These are phyloP conservation scores for Chaetomiaceae sp. DNA, from an alignment of 2,329 filamentous ascomycete species.

Conservation along the genomic window DNA sequence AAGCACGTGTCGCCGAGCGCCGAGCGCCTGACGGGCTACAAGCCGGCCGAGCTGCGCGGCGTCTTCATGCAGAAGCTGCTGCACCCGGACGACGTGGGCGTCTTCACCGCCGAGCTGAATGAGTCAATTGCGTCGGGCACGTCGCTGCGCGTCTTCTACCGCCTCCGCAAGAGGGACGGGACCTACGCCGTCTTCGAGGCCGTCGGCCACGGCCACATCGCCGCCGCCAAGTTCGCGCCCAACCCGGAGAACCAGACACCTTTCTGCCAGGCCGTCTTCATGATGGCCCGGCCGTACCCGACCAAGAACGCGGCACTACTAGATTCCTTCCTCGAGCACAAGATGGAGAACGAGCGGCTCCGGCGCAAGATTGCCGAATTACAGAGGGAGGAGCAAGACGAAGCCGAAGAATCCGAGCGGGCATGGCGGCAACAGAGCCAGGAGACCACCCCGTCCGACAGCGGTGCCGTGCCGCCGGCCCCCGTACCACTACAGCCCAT, in stretches of 20 bases:
- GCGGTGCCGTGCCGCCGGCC: conserved; percentile 24
- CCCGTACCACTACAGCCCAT: background rate
- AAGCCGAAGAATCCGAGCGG: conserved; percentile 59
- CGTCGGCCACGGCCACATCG: conserved; percentile 87
- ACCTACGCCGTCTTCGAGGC: conserved; percentile 78
- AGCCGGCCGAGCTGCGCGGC: conserved; percentile 62
- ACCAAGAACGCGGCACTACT: conserved; percentile 79
- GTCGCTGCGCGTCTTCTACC: conserved; percentile 76
- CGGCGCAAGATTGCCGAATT: conserved; percentile 79
- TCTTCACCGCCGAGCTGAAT: conserved; percentile 83
- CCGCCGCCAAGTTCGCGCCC: conserved; percentile 57
- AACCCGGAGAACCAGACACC: conserved; percentile 59
- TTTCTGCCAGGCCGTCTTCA: conserved; percentile 84
- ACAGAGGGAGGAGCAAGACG: conserved; percentile 77
- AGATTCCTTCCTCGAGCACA: conserved; percentile 92
- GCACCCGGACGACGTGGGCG: conserved; percentile 75
- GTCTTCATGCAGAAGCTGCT: conserved; percentile 75
- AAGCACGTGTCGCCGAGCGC: conserved; percentile 80
- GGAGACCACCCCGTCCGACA: conserved; percentile 49
- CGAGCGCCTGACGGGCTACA: conserved; percentile 68
- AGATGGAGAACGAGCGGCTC: conserved; percentile 89
- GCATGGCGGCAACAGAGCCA: conserved; percentile 54
- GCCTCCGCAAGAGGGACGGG: conserved; percentile 68
- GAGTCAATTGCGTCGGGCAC: conserved; percentile 81
- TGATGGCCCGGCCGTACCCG: conserved; percentile 86